Evolutionary conservation across 2,329 filamentous ascomycete genomes (phyloP).

Genomic region (Colletotrichum lini): DNA sequence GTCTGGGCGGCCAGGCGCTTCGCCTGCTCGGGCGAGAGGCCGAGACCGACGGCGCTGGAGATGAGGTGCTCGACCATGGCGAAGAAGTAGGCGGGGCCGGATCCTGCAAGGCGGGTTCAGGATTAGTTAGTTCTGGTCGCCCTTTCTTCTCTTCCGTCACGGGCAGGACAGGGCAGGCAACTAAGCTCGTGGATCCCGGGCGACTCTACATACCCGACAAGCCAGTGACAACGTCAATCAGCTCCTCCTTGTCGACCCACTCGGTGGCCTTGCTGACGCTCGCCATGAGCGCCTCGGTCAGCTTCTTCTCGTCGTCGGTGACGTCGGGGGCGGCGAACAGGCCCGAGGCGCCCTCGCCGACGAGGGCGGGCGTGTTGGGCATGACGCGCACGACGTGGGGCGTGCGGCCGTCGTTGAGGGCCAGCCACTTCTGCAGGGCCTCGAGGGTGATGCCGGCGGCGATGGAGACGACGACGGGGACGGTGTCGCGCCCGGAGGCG

Average conservation of each 20-base stretch:
- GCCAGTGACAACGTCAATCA: conserved; percentile 66
- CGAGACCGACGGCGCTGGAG: conserved; percentile 58
- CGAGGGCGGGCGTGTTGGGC: conserved; percentile 67
- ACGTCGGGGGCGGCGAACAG: conserved; percentile 61
- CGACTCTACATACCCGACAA: conserved; percentile 56
- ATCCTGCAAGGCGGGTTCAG: conserved; percentile 51
- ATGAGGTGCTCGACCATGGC: conserved; percentile 67
- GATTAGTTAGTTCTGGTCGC: not conserved
- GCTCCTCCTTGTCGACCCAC: conserved; percentile 65
- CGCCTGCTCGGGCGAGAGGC: conserved; percentile 64
- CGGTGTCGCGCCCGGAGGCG: conserved; percentile 50
- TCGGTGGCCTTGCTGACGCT: conserved; percentile 64
- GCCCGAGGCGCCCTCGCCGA: conserved; percentile 65
- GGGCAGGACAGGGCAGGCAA: not conserved
- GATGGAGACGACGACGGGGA: conserved; percentile 64
- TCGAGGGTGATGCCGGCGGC: conserved; percentile 63
- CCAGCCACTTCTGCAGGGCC: conserved; percentile 58
- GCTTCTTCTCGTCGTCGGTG: conserved; percentile 57
- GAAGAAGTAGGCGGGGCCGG: conserved; percentile 68
- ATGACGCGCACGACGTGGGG: conserved; percentile 66
- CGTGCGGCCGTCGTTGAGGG: conserved; percentile 52
- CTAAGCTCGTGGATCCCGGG: conserved; percentile 31
- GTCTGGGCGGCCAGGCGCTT: conserved; percentile 65
- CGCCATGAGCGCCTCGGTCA: conserved; percentile 58
- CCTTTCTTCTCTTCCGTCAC: not conserved